Evolutionary conservation across 495 filamentous ascomycete genomes (phyloP).

Genomic region (Tricharina praecox): DNA sequence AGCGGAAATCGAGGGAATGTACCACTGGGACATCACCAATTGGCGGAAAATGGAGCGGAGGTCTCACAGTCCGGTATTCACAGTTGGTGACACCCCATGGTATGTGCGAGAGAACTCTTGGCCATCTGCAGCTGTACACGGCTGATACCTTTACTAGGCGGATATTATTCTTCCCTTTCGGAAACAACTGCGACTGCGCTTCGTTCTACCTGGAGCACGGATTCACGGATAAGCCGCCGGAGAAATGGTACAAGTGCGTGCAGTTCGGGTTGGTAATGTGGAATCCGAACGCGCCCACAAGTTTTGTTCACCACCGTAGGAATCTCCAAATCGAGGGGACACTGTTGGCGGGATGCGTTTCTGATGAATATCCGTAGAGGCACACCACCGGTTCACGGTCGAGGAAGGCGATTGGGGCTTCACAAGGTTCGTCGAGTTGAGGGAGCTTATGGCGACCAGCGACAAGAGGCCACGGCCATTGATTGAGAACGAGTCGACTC

Average conservation of each 20-base stretch:
- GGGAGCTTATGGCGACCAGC: conserved; percentile 55
- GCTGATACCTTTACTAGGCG: conserved; percentile 39
- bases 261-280: conserved; percentile 88
- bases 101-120: conserved; percentile 29
- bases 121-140: neutral
- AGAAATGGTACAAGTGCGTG: conserved; percentile 90
- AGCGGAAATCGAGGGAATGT: conserved; percentile 44
- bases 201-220: conserved; percentile 97
- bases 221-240: conserved; percentile 48
- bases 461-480: conserved; percentile 54
- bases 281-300: conserved; percentile 74
- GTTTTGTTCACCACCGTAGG: conserved; percentile 51
- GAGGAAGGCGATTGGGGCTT: conserved; percentile 99
- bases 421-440: conserved; percentile 73
- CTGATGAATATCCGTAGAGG: conserved; percentile 29
- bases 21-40: conserved; percentile 73
- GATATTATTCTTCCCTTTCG: conserved; percentile 84
- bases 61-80: conserved; percentile 72
- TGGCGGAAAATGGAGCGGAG: conserved; percentile 61
- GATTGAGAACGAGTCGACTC: conserved; percentile 71
- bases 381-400: conserved; percentile 78
- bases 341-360: neutral
- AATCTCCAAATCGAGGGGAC: neutral
- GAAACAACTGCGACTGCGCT: conserved; percentile 78
- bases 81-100: conserved; percentile 80